phyloP scores from a whole-genome alignment of 1,284 basidiomycete species.

The Porphyrellus sp. region DNA sequence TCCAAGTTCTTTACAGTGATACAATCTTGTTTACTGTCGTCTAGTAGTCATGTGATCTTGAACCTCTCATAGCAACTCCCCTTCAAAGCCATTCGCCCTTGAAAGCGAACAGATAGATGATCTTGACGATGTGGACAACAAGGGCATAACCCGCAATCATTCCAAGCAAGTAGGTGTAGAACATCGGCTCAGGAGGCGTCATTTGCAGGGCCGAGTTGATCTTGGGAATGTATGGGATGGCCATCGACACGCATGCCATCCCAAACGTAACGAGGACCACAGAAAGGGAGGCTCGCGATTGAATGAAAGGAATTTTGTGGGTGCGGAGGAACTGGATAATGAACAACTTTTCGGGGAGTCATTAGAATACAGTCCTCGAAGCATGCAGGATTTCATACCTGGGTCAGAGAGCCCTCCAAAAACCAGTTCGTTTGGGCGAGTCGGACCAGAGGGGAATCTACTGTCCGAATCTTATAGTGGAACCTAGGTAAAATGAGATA shows the following conservation, averaged over 20 bases:
- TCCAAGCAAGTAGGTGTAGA: conserved; percentile 28
- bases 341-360: conserved; percentile 25
- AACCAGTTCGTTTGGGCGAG: conserved; percentile 35
- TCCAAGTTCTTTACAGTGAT: background rate
- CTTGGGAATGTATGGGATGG: conserved; percentile 35
- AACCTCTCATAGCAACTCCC: background rate
- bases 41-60: background rate
- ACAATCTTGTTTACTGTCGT: background rate
- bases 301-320: conserved; percentile 32
- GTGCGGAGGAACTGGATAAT: conserved; percentile 36
- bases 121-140: conserved; percentile 29
- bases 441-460: conserved; percentile 28
- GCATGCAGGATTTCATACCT: conserved; percentile 17
- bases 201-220: conserved; percentile 30
- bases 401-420: conserved; percentile 33
- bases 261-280: conserved; percentile 33
- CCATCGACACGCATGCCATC: conserved; percentile 34
- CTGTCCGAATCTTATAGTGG: conserved; percentile 31
- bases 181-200: conserved; percentile 33
- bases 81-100: conserved; percentile 33
- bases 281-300: conserved; percentile 30
- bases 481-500: conserved; percentile 22
- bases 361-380: conserved; percentile 1
- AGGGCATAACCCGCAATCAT: conserved; percentile 26
- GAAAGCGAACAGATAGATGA: conserved; percentile 28